Evolutionary conservation across 306 rosid species (phyloP).

Genomic region (Casuarina glauca): DNA sequence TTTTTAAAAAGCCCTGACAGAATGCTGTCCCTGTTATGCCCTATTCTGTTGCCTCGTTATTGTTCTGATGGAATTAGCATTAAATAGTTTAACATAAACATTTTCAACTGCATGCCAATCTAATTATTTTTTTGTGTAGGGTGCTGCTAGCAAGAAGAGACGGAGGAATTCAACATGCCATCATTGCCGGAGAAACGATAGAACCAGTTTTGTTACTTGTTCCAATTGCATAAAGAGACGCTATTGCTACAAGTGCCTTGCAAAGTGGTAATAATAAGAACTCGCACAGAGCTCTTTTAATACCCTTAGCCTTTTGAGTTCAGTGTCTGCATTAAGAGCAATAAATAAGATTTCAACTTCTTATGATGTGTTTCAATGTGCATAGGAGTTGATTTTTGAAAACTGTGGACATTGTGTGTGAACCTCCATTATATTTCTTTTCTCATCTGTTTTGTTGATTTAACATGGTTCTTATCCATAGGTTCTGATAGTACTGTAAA

Average conservation of each 20-base stretch:
- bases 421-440: conserved; percentile 3
- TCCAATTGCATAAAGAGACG: conserved; percentile 52
- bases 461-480: conserved; percentile 9
- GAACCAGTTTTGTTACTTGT: conserved; percentile 42
- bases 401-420: conserved; percentile 6
- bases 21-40: neutral
- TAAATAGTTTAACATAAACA: conserved; percentile 5
- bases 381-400: conserved; percentile 1
- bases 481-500: conserved; percentile 30
- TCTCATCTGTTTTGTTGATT: neutral
- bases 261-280: conserved; percentile 50
- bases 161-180: conserved; percentile 49
- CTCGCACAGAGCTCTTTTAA: neutral
- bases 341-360: conserved; percentile 13
- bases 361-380: neutral
- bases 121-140: conserved; percentile 36
- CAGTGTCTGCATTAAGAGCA: conserved; percentile 5
- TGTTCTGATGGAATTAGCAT: conserved; percentile 9
- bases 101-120: conserved; percentile 13
- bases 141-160: conserved; percentile 28
- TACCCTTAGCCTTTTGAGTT: neutral
- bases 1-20: neutral
- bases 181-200: conserved; percentile 50
- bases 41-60: conserved; percentile 1
- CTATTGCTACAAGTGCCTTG: conserved; percentile 62